Base-by-base conservation (phyloP, 148 eudicot species). In the Gaultheria prostrata region DNA sequence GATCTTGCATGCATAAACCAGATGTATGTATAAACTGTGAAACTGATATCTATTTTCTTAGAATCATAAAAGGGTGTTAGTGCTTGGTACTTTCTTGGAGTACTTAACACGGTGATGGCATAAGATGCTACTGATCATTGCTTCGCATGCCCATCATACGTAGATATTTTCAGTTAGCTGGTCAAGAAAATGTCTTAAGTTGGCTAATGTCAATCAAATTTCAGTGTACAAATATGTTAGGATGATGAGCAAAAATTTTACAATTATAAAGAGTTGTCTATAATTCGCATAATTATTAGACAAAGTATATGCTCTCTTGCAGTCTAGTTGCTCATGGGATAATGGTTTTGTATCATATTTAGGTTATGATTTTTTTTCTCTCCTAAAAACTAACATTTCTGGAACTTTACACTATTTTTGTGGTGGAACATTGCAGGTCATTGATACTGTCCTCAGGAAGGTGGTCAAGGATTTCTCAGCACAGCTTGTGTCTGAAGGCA, bases 381-480 rank as follows among this genome's bases (percentile, higher is more conserved):
- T 33, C 80, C 80, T 30, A 2, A 5, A 54, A 17, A 53, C 54
- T 17, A 1, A 78, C 21, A 33, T 54, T 61, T 46, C 63, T 71
- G 28, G 83, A 50, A 51, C 80, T 63, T 83, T 46, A 79, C 74
- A 82, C 82, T 49, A 21, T 43, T 74, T 1, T 82, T 17, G 73
- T 76, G 82, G 80, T 82, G 65, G n/a, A 83, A 45, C 83, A 80
- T 72, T 86, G 87, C 86, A 96, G 98, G 95, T 92, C 53, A 87
- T 96, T 84, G 98, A 94, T 87, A 85, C 86, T 76, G 87, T 96
- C 83, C 89, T 96, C 72, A 90, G 90, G 86, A 94, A 93, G 86
- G 95, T 91, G 59, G 95, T 91, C 48, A 92, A 92, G 87, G 95
- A 94, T 85, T 90, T 94, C 81, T 93, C 98, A 10, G 79, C 89